Conservation (phyloP, 345 rosid genomes). For the Lagerstroemia speciosa region DNA sequence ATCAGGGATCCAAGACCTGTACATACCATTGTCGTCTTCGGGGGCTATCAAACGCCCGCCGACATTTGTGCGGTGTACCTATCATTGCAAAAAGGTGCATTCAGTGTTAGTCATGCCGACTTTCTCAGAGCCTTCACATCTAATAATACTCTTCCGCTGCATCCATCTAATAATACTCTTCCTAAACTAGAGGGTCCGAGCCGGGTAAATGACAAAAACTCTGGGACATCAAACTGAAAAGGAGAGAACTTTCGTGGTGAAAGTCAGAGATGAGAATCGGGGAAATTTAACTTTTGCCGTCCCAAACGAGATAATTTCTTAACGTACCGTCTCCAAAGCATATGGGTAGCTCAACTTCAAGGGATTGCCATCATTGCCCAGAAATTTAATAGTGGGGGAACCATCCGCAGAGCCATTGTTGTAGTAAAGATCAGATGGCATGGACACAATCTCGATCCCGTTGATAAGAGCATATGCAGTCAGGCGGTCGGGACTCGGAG, state of each 20-base stretch:
- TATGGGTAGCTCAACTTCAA: not conserved
- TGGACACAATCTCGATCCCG: slow-evolving; percentile 30
- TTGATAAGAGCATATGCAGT: slow-evolving; percentile 25
- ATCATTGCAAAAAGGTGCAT: not conserved
- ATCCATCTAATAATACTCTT: not conserved
- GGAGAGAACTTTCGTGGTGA: too few species aligned
- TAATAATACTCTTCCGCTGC: not conserved
- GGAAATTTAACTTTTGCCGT: too few species aligned
- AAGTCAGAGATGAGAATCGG: too few species aligned
- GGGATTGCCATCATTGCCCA: not conserved
- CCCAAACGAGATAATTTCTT: not conserved
- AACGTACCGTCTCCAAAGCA: slow-evolving; percentile 18
- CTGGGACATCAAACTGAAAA: too few species aligned
- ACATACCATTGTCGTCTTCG: slow-evolving; percentile 12
- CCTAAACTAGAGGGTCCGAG: not conserved
- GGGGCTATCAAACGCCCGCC: slow-evolving; percentile 7
- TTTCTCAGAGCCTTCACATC: not conserved
- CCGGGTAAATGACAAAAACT: too few species aligned
- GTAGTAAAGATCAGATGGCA: slow-evolving; percentile 24
- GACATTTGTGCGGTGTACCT: slow-evolving; percentile 14
- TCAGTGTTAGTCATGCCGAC: not conserved
- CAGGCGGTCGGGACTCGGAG: slow-evolving; percentile 11
- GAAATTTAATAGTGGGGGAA: not conserved
- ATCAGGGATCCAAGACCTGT: slow-evolving; percentile 23
- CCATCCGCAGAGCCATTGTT: not conserved